These are phyloP conservation scores for Colletotrichum aenigma DNA, from an alignment of 2,329 filamentous ascomycete species.

Conservation along the genomic window DNA sequence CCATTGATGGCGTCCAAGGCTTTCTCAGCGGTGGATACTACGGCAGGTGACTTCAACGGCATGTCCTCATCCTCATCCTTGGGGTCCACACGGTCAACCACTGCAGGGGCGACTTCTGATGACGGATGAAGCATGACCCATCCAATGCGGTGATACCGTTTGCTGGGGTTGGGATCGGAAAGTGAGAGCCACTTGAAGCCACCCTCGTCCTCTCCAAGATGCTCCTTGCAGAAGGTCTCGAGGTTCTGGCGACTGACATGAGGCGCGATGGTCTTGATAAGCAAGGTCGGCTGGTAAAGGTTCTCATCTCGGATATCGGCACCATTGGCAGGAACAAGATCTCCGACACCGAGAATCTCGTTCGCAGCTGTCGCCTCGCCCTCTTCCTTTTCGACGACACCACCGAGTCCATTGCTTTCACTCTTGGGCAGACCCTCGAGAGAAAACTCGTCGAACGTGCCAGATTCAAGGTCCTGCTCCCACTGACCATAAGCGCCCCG, in stretches of 20 bases:
- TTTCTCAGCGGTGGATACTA: constrained; percentile 74
- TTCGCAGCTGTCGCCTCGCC: constrained; percentile 91
- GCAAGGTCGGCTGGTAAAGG: constrained; percentile 84
- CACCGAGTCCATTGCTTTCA: constrained; percentile 86
- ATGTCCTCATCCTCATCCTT: constrained; percentile 70
- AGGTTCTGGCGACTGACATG: constrained; percentile 94
- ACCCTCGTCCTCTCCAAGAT: constrained; percentile 87
- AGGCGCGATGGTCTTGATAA: constrained; percentile 98
- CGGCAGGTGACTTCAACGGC: constrained; percentile 56
- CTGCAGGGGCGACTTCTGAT: constrained; percentile 59
- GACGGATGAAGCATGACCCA: constrained; percentile 96
- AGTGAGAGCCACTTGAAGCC: constrained; percentile 96
- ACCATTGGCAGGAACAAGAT: constrained; percentile 82
- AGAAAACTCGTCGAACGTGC: constrained; percentile 92
- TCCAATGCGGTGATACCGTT: constrained; percentile 95
- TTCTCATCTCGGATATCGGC: constrained; percentile 90
- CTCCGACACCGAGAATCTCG: constrained; percentile 90
- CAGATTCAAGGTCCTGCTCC: constrained; percentile 84
- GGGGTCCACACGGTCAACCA: constrained; percentile 73
- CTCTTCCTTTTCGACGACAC: constrained; percentile 90
- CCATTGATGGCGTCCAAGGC: constrained; percentile 95
- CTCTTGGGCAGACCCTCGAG: constrained; percentile 93
- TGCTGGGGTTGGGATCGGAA: constrained; percentile 95
- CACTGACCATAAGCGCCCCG: constrained; percentile 82
- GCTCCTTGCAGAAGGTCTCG: constrained; percentile 92